Base-by-base conservation (phyloP, 2,329 filamentous ascomycete genomes). In the Verticillium tricorpus region DNA sequence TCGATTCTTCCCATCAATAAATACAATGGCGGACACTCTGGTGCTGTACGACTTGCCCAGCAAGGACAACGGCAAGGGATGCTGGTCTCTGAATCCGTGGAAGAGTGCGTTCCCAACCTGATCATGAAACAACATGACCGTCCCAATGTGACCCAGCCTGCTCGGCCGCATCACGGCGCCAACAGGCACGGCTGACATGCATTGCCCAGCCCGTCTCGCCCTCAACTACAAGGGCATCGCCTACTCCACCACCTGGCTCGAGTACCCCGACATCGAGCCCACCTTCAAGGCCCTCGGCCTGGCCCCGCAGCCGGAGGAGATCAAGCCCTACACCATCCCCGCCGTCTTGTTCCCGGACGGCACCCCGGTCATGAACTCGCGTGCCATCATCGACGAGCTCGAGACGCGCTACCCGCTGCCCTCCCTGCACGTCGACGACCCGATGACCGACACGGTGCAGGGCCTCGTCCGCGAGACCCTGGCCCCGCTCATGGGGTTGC, bases 31-130 rank as follows among this genome's bases (percentile, higher is more conserved):
- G 34, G 65, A 72, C 1, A 64, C 68, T 4, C 76, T 88, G 40
- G 75, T 83, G 9, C 71, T 91, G 1, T 89, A 85, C 66, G 89
- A 91, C 70, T 72, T 91, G 2, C 83, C 87, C 2, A 86, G 79
- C 72, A 82, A 78, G 69, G 73, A 58, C 52, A 56, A 76, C 22
- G 76, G 76, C 17, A 71, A 76, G 45, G 74, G 74, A 8, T 70
- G 76, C 58, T 91, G 89, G 89, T 89, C 87, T 1, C 74, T 84
- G 56, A 92, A 91, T 70, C 84, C 88, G 0, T 91, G 88, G 88
- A 91, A 89, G 75, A 85, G 87, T 89, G 74, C 67, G 69, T 58
- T 17, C 1, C 9, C 60, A 8, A 39, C n/a, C 11, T 28, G 22
- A 35, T 35, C 9, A 35, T 5, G 9, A 2, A 2, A 35, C 1